A percentile compares a stretch with the other conserved stretches of the same genome.
phyloP scores from a whole-genome alignment of 2,329 filamentous ascomycete species.

The Aureobasidium zeae region DNA sequence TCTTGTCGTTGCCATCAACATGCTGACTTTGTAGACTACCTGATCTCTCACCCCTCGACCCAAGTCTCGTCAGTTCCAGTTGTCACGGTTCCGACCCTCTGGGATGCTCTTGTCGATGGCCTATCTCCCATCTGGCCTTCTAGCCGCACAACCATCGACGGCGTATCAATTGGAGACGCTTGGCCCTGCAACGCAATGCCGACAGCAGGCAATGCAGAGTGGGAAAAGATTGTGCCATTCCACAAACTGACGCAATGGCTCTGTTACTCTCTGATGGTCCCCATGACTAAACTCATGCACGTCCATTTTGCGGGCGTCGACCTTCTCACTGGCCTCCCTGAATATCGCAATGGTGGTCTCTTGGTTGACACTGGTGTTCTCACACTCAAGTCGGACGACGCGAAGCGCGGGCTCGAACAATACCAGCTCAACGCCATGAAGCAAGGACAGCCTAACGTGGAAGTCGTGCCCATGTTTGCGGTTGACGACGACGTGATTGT shows the following conservation, averaged over 20 bases:
- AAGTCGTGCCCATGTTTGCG: constrained; percentile 64
- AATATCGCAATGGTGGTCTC: constrained; percentile 86
- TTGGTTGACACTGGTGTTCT: constrained; percentile 78
- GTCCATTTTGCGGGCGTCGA: constrained; percentile 75
- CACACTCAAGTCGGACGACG: constrained; percentile 61
- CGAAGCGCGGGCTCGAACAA: constrained; percentile 59
- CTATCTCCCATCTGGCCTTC: constrained; percentile 81
- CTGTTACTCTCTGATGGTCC: constrained; percentile 85
- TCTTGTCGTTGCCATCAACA: constrained; percentile 15
- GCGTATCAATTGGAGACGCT: constrained; percentile 79
- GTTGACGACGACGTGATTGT: constrained; percentile 70
- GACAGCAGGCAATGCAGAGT: constrained; percentile 56
- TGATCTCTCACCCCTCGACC: constrained; percentile 85
- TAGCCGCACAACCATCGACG: constrained; percentile 78
- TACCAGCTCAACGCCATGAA: constrained; percentile 63
- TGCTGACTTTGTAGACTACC: constrained; percentile 56
- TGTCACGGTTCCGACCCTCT: constrained; percentile 76
- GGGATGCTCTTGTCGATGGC: constrained; percentile 83
- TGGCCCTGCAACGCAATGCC: constrained; percentile 87
- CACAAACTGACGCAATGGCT: constrained; percentile 95
- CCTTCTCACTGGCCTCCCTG: constrained; percentile 78
- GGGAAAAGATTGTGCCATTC: constrained; percentile 80
- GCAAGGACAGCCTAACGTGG: constrained; percentile 61
- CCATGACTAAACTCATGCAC: constrained; percentile 71
- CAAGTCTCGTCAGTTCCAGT: constrained; percentile 83